Evolutionary conservation across 2,329 filamentous ascomycete species (phyloP), one percentile per base, ranked within the genome.

Genomic region (Rutstroemia sp.): DNA sequence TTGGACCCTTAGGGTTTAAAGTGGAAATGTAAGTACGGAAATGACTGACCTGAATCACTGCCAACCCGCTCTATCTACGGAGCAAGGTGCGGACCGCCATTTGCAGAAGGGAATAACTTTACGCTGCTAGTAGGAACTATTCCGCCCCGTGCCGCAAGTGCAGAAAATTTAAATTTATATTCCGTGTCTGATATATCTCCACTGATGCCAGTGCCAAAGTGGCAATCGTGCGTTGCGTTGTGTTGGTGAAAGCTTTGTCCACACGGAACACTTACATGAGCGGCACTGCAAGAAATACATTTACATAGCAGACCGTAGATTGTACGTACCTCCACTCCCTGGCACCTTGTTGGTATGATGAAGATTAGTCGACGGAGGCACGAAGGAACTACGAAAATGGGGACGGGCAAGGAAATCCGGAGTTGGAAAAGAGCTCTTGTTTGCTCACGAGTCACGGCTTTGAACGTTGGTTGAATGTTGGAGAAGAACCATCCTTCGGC

Each of bases 241-340:
- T 34, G 30, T 4, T 34, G 30, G 9, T 34, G 30, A 12, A 34
- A 12, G 30, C 30, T 34, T 34, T 44, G 40, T 21, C 40, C 16
- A 44, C 17, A 44, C 5, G 39, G 34, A 54, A 49, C 44, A 54
- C 45, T 42, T 38, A 54, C 45, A 50, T 50, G 44, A 34, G 21
- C 36, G 52, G 52, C 14, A 23, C 52, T 54, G 52, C 52, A 54
- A 54, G 45, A 40, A 49, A 49, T 49, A 54, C 12, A 34, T 34
- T 34, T 10, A 34, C 10, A 34, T 34, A 34, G 14, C 30, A 34
- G 30, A 8, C 16, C 17, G 51, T 47, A 23, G 19, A 44, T 19
- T 47, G 51, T 47, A 53, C 27, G 51, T 38, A 34, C 30, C 25
- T 27, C 7, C 6, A 8, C 4, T 27, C 25, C 30, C 10, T 34